A percentile compares a stretch with the other conserved stretches of the same genome.
Evolutionary conservation across 106 monocot genomes (phyloP).

Genomic region (Dendrobium catenatum): DNA sequence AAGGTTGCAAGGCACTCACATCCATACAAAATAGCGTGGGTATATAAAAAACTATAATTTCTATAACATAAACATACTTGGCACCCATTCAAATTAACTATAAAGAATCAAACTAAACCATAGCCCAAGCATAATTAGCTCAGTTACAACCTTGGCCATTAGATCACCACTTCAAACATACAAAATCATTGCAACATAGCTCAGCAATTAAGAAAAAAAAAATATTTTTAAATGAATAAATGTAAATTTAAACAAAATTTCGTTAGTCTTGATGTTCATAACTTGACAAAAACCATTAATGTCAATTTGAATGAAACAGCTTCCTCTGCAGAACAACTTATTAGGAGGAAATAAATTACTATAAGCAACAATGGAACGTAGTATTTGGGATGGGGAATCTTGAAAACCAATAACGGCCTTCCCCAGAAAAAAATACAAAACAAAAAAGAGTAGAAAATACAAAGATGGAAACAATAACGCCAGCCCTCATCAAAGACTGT

Average conservation of each 20-base stretch:
- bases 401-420: background rate
- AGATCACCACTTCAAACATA: too few relatives aligned
- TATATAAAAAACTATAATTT: too few relatives aligned
- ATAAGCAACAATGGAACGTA: background rate
- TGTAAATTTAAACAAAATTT: background rate
- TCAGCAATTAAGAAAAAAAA: background rate
- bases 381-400: background rate
- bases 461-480: background rate
- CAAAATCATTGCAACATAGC: background rate
- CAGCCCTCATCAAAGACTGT: background rate
- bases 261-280: background rate
- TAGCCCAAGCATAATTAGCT: too few relatives aligned
- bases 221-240: too few relatives aligned
- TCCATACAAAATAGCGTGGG: too few relatives aligned
- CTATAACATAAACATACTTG: too few relatives aligned
- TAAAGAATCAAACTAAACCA: too few relatives aligned
- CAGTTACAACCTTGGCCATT: too few relatives aligned
- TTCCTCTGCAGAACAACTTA: background rate
- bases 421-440: background rate
- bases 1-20: too few relatives aligned
- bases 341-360: conserved; percentile 1
- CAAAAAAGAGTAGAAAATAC: background rate
- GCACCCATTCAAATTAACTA: too few relatives aligned
- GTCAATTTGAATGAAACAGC: background rate
- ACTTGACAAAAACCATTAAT: background rate